phyloP scores from a whole-genome alignment of 306 rosid species.

The Pachyrhizus erosus region DNA sequence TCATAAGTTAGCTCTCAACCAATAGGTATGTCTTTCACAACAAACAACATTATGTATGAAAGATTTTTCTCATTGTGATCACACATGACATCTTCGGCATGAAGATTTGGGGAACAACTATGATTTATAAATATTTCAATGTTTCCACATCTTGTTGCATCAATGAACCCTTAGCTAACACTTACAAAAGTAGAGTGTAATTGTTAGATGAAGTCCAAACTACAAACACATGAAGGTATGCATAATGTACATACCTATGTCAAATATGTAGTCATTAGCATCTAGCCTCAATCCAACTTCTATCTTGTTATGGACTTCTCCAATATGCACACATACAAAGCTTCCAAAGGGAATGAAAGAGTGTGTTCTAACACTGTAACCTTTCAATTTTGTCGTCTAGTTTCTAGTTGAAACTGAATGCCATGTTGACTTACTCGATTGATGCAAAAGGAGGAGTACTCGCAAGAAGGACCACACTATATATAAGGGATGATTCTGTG shows the following conservation, averaged over 20 bases:
- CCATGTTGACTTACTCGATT: conserved; percentile 45
- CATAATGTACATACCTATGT: conserved; percentile 7
- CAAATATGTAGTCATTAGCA: neutral
- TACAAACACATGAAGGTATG: too few relatives aligned
- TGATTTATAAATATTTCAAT: conserved; percentile 47
- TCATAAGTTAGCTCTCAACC: conserved; percentile 43
- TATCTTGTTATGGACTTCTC: conserved; percentile 35
- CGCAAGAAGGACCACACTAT: conserved; percentile 51
- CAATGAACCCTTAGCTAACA: conserved; percentile 29
- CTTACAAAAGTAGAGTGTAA: conserved; percentile 20
- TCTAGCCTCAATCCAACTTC: neutral
- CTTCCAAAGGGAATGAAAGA: conserved; percentile 49
- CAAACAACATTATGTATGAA: conserved; percentile 49
- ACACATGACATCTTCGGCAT: conserved; percentile 27
- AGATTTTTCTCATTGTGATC: conserved; percentile 27
- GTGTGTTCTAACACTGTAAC: conserved; percentile 58
- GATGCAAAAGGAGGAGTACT: conserved; percentile 46
- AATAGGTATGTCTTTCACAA: conserved; percentile 41
- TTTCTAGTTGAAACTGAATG: conserved; percentile 47
- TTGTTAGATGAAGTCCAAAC: neutral
- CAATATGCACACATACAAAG: conserved; percentile 54
- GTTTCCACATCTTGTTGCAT: conserved; percentile 43
- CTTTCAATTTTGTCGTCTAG: conserved; percentile 33
- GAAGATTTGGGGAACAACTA: conserved; percentile 45
- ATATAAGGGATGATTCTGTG: conserved; percentile 26